phyloP scores from a whole-genome alignment of 2,329 filamentous ascomycete species.

The Fusarium continuum region DNA sequence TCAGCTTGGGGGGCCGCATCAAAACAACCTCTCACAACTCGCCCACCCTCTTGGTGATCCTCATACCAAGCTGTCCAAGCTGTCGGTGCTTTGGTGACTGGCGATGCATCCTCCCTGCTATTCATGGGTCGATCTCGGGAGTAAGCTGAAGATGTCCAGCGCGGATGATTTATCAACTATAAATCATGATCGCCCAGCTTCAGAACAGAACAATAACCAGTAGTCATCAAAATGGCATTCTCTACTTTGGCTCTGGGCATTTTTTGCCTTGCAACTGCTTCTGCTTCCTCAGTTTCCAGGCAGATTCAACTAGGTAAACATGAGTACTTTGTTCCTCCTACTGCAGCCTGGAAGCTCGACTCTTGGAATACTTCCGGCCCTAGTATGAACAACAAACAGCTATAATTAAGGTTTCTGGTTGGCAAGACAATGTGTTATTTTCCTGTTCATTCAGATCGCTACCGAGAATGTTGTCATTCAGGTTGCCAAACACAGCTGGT shows the following conservation, averaged over 20 bases:
- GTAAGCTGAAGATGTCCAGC: not conserved
- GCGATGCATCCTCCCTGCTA: too few relatives aligned
- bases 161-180: not conserved
- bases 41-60: too few relatives aligned
- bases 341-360: constrained; percentile 3
- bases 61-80: too few relatives aligned
- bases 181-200: not conserved
- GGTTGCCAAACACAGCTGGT: not conserved
- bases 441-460: too few relatives aligned
- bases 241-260: not conserved
- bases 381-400: too few relatives aligned
- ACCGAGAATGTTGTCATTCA: too few relatives aligned
- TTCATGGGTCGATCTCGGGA: too few relatives aligned
- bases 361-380: not conserved
- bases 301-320: constrained; percentile 13
- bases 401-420: too few relatives aligned
- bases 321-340: constrained; percentile 24
- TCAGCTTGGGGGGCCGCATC: not conserved
- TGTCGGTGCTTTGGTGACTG: too few relatives aligned
- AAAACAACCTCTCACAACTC: not conserved
- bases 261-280: not conserved
- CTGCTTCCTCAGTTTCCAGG: constrained; percentile 13
- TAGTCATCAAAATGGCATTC: constrained; percentile 1
- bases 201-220: not conserved
- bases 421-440: too few relatives aligned